Percentiles rank a stretch among this genome's conserved stretches.
phyloP scores from a whole-genome alignment of 805 yeast species.

The Metschnikowia gelsemii region DNA sequence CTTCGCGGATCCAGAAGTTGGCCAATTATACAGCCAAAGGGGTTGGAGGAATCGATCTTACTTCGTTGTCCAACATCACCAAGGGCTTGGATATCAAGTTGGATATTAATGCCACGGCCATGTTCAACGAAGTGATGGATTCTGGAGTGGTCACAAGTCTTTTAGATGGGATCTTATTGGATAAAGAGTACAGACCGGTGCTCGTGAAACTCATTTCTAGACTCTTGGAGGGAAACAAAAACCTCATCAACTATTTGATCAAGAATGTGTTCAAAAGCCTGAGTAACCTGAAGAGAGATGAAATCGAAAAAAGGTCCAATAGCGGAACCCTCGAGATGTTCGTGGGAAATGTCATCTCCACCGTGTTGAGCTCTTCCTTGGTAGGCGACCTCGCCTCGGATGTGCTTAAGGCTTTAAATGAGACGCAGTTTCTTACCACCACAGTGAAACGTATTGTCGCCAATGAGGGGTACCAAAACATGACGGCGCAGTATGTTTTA shows the following conservation, averaged over 20 bases:
- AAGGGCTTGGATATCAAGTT: conserved; percentile 18
- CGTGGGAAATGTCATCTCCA: conserved; percentile 28
- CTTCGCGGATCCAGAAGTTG: conserved; percentile 26
- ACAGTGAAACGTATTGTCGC: conserved; percentile 37
- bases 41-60: conserved; percentile 17
- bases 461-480: conserved; percentile 34
- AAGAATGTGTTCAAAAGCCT: conserved; percentile 23
- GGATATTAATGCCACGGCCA: conserved; percentile 20
- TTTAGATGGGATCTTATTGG: conserved; percentile 40
- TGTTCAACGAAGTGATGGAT: conserved; percentile 25
- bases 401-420: conserved; percentile 36
- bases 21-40: conserved; percentile 33
- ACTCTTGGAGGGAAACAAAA: conserved; percentile 33
- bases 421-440: conserved; percentile 41
- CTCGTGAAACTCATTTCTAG: conserved; percentile 33
- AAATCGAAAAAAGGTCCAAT: conserved; percentile 17
- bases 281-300: conserved; percentile 19
- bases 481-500: conserved; percentile 34
- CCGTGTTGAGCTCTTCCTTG: conserved; percentile 29
- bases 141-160: conserved; percentile 38
- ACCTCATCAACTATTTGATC: conserved; percentile 24
- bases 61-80: conserved; percentile 11
- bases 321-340: conserved; percentile 28
- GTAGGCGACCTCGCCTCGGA: conserved; percentile 29
- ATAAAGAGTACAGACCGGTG: conserved; percentile 31